Evolutionary conservation across 2,329 filamentous ascomycete species (phyloP), one percentile per base, ranked within the genome.

Genomic region (Cyanodermella asteris): DNA sequence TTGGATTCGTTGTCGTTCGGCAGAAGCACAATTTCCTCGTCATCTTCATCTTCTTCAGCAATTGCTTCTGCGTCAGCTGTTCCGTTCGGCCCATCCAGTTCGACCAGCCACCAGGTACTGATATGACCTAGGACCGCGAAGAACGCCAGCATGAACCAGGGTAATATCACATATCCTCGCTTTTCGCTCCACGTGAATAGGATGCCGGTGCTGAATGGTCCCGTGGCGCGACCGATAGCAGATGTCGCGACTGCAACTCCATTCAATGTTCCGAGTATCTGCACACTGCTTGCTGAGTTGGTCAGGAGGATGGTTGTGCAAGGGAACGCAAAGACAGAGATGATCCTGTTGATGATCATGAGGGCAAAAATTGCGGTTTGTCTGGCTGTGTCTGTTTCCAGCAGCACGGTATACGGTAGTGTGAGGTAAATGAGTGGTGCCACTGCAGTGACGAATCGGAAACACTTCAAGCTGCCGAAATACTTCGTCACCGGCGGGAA

Each of bases 231-330:
- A 2, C 82, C 84, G 5, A 93, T 47, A 1, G 77, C 81, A 34
- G 71, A 73, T 17, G 82, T 67, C 28, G 72, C 75, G 0, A 82
- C 91, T 0, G 80, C 82, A 32, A 91, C 69, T 3, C 84, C 87
- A 40, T 94, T 94, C 28, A 94, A 52, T 0, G 82, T 93, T 2
- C 81, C 82, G 5, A 94, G 61, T 7, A 91, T 64, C 21, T 62
- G 56, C 10, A 91, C 53, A 27, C 72, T 81, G 1, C 59, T 50
- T 4, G 80, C 80, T 7, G 72, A 78, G 49, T 93, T 93, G 15
- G 82, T 93, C 18, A 94, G 61, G 23, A 94, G 57, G 37, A 94
- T 93, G 5, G 78, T 91, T 14, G 65, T 72, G 39, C 77, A 87
- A 0, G 87, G 84, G 44, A 93, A 93, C 1, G 74, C 74, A 39